phyloP scores from a whole-genome alignment of 2,329 filamentous ascomycete species.

The Graphiopsis chlorocephala region DNA sequence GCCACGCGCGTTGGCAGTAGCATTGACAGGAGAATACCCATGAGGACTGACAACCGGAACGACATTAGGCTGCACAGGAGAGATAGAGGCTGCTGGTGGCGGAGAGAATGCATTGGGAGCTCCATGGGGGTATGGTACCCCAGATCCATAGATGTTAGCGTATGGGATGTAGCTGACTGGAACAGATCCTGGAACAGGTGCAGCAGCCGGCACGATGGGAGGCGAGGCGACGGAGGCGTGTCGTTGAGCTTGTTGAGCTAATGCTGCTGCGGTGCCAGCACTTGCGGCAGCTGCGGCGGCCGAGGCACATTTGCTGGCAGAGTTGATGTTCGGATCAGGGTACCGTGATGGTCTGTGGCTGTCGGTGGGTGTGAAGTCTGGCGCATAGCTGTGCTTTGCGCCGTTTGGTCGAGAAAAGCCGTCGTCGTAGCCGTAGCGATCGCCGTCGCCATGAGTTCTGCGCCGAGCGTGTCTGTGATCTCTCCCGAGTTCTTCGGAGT shows the following conservation, averaged over 20 bases:
- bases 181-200: not conserved
- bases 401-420: constrained; percentile 11
- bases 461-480: constrained; percentile 8
- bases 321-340: constrained; percentile 1
- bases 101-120: constrained; percentile 11
- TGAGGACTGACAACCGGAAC: not conserved
- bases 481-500: not conserved
- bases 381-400: not conserved
- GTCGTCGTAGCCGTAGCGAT: constrained; percentile 25
- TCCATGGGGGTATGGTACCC: not conserved
- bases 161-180: constrained; percentile 34
- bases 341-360: not conserved
- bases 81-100: constrained; percentile 22
- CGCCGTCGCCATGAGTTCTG: constrained; percentile 20
- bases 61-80: constrained; percentile 26
- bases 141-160: constrained; percentile 32
- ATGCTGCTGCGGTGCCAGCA: constrained; percentile 23
- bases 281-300: constrained; percentile 19
- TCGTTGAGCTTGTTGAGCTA: not conserved
- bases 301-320: constrained; percentile 12
- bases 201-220: not conserved
- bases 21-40: not conserved
- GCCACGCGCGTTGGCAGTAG: not conserved
- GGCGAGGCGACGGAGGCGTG: not conserved
- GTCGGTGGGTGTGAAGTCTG: not conserved